Evolutionary conservation across 257 asterid species (phyloP), one percentile per base, ranked within the genome.

Genomic region (Scutellaria barbata): DNA sequence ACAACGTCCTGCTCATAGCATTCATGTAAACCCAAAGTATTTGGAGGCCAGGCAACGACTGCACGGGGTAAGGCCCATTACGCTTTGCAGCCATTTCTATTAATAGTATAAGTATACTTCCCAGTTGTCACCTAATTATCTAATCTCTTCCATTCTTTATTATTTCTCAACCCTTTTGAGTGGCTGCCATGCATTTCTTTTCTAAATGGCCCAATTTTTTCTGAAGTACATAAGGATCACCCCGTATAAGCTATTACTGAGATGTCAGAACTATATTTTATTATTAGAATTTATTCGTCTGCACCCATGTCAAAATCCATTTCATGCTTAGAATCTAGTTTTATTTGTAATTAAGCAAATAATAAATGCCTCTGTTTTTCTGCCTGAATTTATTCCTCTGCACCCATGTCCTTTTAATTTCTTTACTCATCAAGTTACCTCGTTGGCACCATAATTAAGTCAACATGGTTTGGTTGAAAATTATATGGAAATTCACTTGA

Each of bases 1-100:
- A 59, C 84, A 86, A 65, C 98, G 88, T 37, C 91, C 95, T 66
- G 89, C 86, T 22, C 89, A 81, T 74, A 82, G 98, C 77, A 92
- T 92, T 81, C 95, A 92, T 75, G 95, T 92, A 50, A 92, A 92
- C 77, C 98, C 96, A 30, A 89, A 92, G 77, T 89, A 92, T 78
- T 82, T 92, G 78, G 97, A 89, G 83, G 96, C 95, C 58, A 82
- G 95, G 80, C 95, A 89, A 80, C 87, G 88, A 57, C 66, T 85
- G 76, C 94, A 85, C 57, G 84, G 83, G 87, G 98, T 92, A 82
- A 82, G 85, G 66, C 39, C 63, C 58, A 33, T 5, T 12, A 1
- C 33, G 50, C 22, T 42, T 63, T 42, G 52, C 62, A 56, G 40
- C 63, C 46, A 45, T 43, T 66, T 47, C 45, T 33, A 0, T 50